These are phyloP conservation scores for Chlamydomonas incerta DNA, from an alignment of 139 green algal genomes.

Conservation along the genomic window DNA sequence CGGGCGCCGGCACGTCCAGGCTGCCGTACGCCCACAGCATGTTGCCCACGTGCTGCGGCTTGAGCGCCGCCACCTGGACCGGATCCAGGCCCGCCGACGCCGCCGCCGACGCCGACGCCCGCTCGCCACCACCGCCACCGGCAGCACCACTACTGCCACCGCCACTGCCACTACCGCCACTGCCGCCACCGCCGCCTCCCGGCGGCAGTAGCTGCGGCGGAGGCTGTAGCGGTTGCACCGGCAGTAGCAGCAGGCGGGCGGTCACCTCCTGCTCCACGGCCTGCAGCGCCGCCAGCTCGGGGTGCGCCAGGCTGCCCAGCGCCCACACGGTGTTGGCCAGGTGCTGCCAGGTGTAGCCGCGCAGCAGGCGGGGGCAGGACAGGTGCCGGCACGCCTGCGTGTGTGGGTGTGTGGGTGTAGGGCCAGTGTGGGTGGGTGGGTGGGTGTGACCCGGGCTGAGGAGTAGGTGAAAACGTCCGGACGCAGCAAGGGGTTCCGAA, in stretches of 20 bases:
- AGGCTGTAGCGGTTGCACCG: too few relatives aligned
- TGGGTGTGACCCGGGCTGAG: too few relatives aligned
- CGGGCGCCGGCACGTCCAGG: conserved; percentile 1
- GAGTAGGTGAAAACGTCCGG: too few relatives aligned
- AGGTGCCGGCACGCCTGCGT: conserved; percentile 12
- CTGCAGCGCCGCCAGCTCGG: neutral
- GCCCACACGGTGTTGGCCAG: conserved; percentile 73
- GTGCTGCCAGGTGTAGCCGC: conserved; percentile 54
- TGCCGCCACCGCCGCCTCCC: neutral
- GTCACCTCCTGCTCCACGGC: too few relatives aligned
- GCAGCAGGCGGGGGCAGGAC: neutral
- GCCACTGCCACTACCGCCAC: neutral
- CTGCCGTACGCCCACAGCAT: conserved; percentile 47
- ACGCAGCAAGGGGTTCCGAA: too few relatives aligned
- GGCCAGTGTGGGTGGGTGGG: neutral
- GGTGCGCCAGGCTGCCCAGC: conserved; percentile 64
- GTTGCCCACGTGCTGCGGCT: conserved; percentile 56
- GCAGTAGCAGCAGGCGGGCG: too few relatives aligned
- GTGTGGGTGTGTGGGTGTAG: too few relatives aligned
- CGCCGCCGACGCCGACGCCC: too few relatives aligned
- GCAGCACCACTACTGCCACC: too few relatives aligned
- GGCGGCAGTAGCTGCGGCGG: neutral
- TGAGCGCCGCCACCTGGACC: too few relatives aligned
- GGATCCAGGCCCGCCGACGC: too few relatives aligned
- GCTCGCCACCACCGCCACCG: neutral